Evolutionary conservation across 805 yeast genomes (phyloP), one percentile per base, ranked within the genome.

Genomic region (Candida nanaspora): DNA sequence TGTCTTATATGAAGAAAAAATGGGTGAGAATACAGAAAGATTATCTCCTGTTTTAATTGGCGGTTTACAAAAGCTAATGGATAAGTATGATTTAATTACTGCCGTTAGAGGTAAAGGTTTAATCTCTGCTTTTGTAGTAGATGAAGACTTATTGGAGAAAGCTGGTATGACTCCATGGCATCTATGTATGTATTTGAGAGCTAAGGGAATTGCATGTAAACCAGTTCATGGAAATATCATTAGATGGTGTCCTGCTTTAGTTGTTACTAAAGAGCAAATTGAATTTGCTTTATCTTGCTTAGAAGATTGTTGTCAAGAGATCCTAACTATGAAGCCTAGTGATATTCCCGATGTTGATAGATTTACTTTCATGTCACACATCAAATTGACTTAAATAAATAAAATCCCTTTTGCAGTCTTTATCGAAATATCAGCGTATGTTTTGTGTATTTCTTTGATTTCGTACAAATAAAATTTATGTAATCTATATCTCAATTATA

Each of bases 401-500:
- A 35, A 8, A 15, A n/a, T n/a, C n/a, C n/a, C n/a, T n/a, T n/a
- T n/a, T n/a, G n/a, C n/a, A n/a, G n/a, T n/a, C n/a, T n/a, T n/a
- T n/a, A n/a, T n/a, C n/a, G n/a, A n/a, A n/a, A n/a, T n/a, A n/a
- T 15, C 21, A 25, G 8, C 23, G 8, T 34, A 19, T 23, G n/a
- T 25, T 34, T 25, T 18, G 16, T 25, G 23, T 25, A 16, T 25
- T 10, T 16, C 3, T 7, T 34, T 25, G 7, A 9, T 25, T 6
- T 11, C 18, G 7, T 35, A 16, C 4, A 22, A 15, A 22, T 23
- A 14, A 20, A 20, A 4, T 15, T 30, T 8, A n/a, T n/a, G n/a
- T n/a, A n/a, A 6, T 15, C 18, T 30, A 11, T 30, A 4, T 30
- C 3, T n/a, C 10, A 30, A 14, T 45, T 50, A 82, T 53, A 86